Evolutionary conservation across 176 grass and related monocot genomes (phyloP).

Genomic region (Zea mays): DNA sequence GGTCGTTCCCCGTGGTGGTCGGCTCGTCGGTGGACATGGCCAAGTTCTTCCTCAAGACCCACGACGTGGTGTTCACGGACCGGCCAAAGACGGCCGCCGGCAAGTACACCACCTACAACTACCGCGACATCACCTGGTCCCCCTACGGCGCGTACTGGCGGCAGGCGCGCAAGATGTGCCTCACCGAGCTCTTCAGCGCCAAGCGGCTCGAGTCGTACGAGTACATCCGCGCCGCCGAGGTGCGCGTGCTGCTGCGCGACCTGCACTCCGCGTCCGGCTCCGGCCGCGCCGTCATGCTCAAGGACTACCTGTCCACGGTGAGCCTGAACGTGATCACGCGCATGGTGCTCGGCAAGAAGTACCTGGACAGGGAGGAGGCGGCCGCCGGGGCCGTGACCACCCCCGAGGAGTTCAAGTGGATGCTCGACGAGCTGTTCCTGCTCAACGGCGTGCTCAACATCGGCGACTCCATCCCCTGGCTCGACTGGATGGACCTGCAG

Average conservation of each 20-base stretch:
- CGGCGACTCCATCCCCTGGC: conserved; percentile 85
- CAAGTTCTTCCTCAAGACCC: conserved; percentile 75
- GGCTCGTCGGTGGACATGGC: conserved; percentile 70
- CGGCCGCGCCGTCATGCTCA: conserved; percentile 57
- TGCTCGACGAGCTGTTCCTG: conserved; percentile 86
- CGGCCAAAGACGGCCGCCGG: conserved; percentile 65
- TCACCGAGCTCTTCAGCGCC: conserved; percentile 84
- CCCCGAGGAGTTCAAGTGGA: conserved; percentile 85
- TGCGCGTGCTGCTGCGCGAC: conserved; percentile 48
- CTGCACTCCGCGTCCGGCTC: conserved; percentile 39
- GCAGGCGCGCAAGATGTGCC: conserved; percentile 74
- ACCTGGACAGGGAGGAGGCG: conserved; percentile 38
- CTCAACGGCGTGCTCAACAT: conserved; percentile 95
- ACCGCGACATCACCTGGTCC: conserved; percentile 74
- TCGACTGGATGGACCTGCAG: conserved; percentile 76
- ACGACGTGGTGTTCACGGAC: conserved; percentile 63
- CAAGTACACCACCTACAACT: conserved; percentile 79
- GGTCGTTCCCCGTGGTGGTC: conserved; percentile 61
- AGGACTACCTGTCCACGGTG: conserved; percentile 67
- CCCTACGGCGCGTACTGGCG: conserved; percentile 80
- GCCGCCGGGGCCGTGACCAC: conserved; percentile 36
- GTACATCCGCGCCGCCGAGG: conserved; percentile 68
- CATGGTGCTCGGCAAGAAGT: conserved; percentile 93
- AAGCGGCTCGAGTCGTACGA: conserved; percentile 72
- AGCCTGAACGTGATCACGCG: conserved; percentile 82